Percentiles rank a stretch among this genome's conserved stretches.
Evolutionary conservation across 2,329 filamentous ascomycete genomes (phyloP).

Genomic region (Penicillium concentricum): DNA sequence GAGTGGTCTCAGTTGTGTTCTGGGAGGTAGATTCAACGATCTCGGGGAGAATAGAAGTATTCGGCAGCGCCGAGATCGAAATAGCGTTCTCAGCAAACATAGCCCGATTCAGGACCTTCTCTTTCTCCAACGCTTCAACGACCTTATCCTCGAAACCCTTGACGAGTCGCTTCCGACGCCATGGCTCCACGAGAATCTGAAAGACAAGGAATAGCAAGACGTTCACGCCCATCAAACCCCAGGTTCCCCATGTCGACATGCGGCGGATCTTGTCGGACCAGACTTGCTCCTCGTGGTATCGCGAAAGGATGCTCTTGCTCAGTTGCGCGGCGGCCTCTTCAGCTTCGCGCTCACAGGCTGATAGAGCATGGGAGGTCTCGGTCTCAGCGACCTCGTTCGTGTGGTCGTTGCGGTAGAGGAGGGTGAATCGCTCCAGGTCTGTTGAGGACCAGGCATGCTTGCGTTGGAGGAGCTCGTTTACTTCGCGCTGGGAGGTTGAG

Average conservation of each 20-base stretch:
- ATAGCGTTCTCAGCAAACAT: conserved; percentile 8
- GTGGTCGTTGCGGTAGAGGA: conserved; percentile 88
- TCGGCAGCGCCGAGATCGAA: conserved; percentile 3
- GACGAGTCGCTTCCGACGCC: conserved; percentile 78
- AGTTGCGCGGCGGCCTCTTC: conserved; percentile 74
- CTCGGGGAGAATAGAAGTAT: conserved; percentile 5
- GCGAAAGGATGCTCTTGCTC: conserved; percentile 77
- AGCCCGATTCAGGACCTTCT: conserved; percentile 46
- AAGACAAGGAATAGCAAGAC: conserved; percentile 83
- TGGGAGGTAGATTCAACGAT: conserved; percentile 11
- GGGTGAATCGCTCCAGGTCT: conserved; percentile 93
- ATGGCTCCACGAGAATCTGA: conserved; percentile 89
- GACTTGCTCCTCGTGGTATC: conserved; percentile 98
- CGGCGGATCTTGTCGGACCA: conserved; percentile 97
- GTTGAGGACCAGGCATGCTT: conserved; percentile 87
- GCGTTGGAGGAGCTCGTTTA: conserved; percentile 86
- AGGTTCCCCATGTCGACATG: conserved; percentile 97
- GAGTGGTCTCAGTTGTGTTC: neutral
- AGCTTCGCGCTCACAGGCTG: conserved; percentile 73
- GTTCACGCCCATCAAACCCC: conserved; percentile 96
- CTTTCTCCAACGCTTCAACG: conserved; percentile 66
- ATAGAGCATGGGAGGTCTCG: conserved; percentile 68
- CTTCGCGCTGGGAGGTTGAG: conserved; percentile 88
- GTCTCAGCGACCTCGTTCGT: conserved; percentile 83
- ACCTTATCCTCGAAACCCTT: conserved; percentile 79